A percentile compares a stretch with the other conserved stretches of the same genome.
Evolutionary conservation across 805 yeast species (phyloP).

Genomic region (Helenozyma baotianmanensis): DNA sequence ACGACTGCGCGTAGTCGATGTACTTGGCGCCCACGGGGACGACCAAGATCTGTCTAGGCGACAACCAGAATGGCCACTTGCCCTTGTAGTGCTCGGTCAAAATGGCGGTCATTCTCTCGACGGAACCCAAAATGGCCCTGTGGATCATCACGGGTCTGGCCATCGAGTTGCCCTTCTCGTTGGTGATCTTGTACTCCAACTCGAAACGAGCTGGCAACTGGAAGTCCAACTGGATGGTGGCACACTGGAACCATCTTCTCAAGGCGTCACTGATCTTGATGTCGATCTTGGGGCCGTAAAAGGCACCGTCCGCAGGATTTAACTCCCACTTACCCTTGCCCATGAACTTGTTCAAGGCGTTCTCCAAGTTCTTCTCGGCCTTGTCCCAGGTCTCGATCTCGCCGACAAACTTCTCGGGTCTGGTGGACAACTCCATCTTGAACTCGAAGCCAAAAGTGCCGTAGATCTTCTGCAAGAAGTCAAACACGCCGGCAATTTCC

Average conservation of each 20-base stretch:
- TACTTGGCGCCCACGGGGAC: constrained; percentile 96
- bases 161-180: constrained; percentile 52
- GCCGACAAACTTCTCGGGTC: constrained; percentile 96
- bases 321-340: constrained; percentile 87
- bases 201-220: constrained; percentile 94
- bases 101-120: constrained; percentile 98
- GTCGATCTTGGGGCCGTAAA: constrained; percentile 94
- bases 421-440: constrained; percentile 93
- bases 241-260: constrained; percentile 98
- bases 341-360: constrained; percentile 72
- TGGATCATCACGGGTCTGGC: constrained; percentile 98
- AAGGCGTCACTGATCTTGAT: constrained; percentile 92
- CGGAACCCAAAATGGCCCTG: constrained; percentile 97
- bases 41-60: constrained; percentile 96
- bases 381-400: constrained; percentile 89
- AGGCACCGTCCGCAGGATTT: constrained; percentile 97
- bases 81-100: constrained; percentile 98
- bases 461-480: constrained; percentile 78
- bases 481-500: constrained; percentile 81
- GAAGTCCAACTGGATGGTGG: constrained; percentile 97
- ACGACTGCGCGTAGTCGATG: constrained; percentile 82
- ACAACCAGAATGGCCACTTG: constrained; percentile 99
- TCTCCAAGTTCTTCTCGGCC: constrained; percentile 82
- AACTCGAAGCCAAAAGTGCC: constrained; percentile 93
- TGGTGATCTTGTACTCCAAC: constrained; percentile 67